Percentiles rank a stretch among this genome's conserved stretches.
phyloP scores from a whole-genome alignment of 129 eudicot genomes.

The Deinandra increscens region DNA sequence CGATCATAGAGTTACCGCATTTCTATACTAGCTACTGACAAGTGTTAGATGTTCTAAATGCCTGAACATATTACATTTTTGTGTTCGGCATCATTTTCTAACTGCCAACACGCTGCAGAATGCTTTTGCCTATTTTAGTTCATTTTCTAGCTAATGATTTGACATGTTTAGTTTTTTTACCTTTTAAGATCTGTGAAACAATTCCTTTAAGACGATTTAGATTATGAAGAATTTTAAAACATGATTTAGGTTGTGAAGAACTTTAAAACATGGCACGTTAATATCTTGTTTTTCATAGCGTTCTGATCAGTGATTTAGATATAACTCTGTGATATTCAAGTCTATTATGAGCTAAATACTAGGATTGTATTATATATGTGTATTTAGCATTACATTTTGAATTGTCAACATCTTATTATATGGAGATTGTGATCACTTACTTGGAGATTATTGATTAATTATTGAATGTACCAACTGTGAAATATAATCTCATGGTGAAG shows the following conservation, averaged over 20 bases:
- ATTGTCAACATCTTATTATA: not conserved
- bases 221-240: too few species aligned
- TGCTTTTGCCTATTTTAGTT: not conserved
- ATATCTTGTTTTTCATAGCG: too few species aligned
- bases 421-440: slow-evolving; percentile 7
- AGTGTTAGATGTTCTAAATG: slow-evolving; percentile 4
- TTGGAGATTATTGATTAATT: not conserved
- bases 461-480: slow-evolving; percentile 10
- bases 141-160: not conserved
- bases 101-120: too few species aligned
- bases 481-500: slow-evolving; percentile 2
- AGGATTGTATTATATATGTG: not conserved
- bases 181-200: too few species aligned
- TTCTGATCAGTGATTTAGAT: too few species aligned
- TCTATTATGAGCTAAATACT: slow-evolving; percentile 6
- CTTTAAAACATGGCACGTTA: too few species aligned
- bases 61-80: slow-evolving; percentile 5
- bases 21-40: slow-evolving; percentile 9
- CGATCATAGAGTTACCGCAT: not conserved
- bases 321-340: too few species aligned
- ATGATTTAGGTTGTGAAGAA: too few species aligned
- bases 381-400: not conserved
- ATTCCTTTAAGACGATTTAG: too few species aligned
- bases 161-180: not conserved
- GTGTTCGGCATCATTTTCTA: not conserved